Base-by-base conservation (phyloP, 2,329 filamentous ascomycete genomes). In the Daldinia sp. region DNA sequence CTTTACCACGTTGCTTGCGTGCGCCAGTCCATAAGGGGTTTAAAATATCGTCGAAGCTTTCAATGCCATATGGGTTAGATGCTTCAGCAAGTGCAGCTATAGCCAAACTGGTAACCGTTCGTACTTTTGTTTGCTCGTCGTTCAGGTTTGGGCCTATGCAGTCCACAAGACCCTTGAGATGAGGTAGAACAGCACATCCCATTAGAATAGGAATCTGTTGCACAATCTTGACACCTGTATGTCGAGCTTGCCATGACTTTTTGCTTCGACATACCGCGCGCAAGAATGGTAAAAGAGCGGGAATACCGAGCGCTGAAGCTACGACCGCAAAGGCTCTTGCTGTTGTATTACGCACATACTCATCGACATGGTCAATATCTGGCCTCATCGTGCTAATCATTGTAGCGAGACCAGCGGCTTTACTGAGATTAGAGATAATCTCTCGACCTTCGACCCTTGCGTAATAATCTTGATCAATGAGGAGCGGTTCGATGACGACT, bases 321-420 rank as follows among this genome's bases (percentile, higher is more conserved):
- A 99, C 95, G 5, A 99, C 95, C 23, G 95, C 95, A 75, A 99
- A 99, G 1, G 95, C 95, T 81, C 95, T 86, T 56, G 95, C 95
- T 1, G 95, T 99, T 1, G 95, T 99, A 79, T 99, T 99, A 75
- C 95, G 88, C 10, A 99, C 96, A 75, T 99, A 99, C 77, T 99
- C 95, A 73, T 99, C 95, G 23, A 96, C 92, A 72, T 99, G 95
- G 72, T 99, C 95, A 69, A 99, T 97, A 85, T 99, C 95, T 0
- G 95, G 96, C 73, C 95, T 87, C 95, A 99, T 99, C 7, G 94
- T 97, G 79, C 93, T 97, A 77, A 99, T 99, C 95, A 99, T 99
- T 71, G 96, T 95, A 15, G 95, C 95, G 56, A 99, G 86, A 75
- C 95, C 96, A 65, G 96, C 95, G 21, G 95, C 95, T 79, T 99